These are phyloP conservation scores for Marasmius sp. DNA, from an alignment of 1,284 basidiomycete species.

Conservation along the genomic window DNA sequence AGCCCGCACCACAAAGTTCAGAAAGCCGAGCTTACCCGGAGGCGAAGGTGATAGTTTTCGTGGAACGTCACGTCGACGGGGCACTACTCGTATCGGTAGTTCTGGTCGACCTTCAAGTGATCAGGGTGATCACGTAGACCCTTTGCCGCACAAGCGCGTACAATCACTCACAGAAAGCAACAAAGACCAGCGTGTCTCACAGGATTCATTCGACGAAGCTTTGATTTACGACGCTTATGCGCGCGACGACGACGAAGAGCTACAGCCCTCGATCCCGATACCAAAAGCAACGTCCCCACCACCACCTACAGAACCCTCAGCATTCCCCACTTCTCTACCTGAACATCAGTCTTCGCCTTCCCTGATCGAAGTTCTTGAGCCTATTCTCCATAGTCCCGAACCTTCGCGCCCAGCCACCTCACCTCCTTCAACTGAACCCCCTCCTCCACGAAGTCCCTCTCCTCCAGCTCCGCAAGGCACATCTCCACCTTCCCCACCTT, in stretches of 20 bases:
- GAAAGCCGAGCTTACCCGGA: slow-evolving; percentile 79
- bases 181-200: slow-evolving; percentile 44
- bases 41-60: slow-evolving; percentile 85
- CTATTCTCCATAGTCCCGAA: slow-evolving; percentile 57
- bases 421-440: slow-evolving; percentile 13
- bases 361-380: slow-evolving; percentile 37
- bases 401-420: slow-evolving; percentile 42
- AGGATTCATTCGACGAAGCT: slow-evolving; percentile 75
- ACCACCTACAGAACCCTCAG: slow-evolving; percentile 17
- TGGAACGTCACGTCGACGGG: slow-evolving; percentile 50
- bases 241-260: slow-evolving; percentile 46
- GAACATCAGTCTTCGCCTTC: slow-evolving; percentile 26
- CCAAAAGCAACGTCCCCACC: slow-evolving; percentile 36
- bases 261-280: slow-evolving; percentile 15
- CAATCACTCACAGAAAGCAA: slow-evolving; percentile 32
- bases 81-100: slow-evolving; percentile 39
- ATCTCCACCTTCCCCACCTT: slow-evolving; percentile 23
- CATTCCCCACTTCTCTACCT: slow-evolving; percentile 4
- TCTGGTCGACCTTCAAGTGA: slow-evolving; percentile 72
- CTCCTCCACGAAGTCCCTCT: slow-evolving; percentile 47
- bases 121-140: slow-evolving; percentile 46
- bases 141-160: slow-evolving; percentile 29
- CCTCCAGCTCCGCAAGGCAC: slow-evolving; percentile 28
- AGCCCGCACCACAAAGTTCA: slow-evolving; percentile 87
- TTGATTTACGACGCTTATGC: slow-evolving; percentile 83